Evolutionary conservation across 768 basidiomycete species (phyloP).

Genomic region (Russula abietina): DNA sequence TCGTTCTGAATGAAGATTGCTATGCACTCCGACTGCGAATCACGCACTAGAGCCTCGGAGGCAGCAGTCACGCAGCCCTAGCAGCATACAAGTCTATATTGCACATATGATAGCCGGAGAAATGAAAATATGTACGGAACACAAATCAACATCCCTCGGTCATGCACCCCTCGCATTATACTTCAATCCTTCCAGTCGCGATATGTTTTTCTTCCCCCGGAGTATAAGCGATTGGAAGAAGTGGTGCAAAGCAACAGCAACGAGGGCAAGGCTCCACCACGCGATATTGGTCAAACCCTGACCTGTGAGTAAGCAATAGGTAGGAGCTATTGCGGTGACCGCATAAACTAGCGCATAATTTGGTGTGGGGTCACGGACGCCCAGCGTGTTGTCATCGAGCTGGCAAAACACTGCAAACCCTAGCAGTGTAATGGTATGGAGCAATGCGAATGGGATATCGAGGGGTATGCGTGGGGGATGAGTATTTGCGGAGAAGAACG

Average conservation of each 20-base stretch:
- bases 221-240: slow-evolving; percentile 36
- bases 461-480: slow-evolving; percentile 15
- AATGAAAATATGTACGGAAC: neutral
- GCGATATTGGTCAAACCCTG: slow-evolving; percentile 13
- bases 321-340: slow-evolving; percentile 45
- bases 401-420: slow-evolving; percentile 5
- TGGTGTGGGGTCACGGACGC: neutral
- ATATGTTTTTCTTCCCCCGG: slow-evolving; percentile 42
- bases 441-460: slow-evolving; percentile 26
- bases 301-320: slow-evolving; percentile 29
- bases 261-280: slow-evolving; percentile 22
- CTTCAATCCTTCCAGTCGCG: slow-evolving; percentile 46
- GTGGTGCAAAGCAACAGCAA: slow-evolving; percentile 10
- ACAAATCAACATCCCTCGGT: neutral
- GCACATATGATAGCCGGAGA: neutral
- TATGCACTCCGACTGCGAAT: too few relatives aligned
- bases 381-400: neutral
- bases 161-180: slow-evolving; percentile 53
- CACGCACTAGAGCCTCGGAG: too few relatives aligned
- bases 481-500: slow-evolving; percentile 34
- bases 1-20: too few relatives aligned
- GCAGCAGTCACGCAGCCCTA: too few relatives aligned
- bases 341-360: slow-evolving; percentile 23
- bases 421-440: slow-evolving; percentile 12
- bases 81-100: neutral